A percentile compares a stretch with the other conserved stretches of the same genome.
These are phyloP conservation scores for Naumovozyma dairenensis DNA, from an alignment of 805 yeast genomes.

Conservation along the genomic window DNA sequence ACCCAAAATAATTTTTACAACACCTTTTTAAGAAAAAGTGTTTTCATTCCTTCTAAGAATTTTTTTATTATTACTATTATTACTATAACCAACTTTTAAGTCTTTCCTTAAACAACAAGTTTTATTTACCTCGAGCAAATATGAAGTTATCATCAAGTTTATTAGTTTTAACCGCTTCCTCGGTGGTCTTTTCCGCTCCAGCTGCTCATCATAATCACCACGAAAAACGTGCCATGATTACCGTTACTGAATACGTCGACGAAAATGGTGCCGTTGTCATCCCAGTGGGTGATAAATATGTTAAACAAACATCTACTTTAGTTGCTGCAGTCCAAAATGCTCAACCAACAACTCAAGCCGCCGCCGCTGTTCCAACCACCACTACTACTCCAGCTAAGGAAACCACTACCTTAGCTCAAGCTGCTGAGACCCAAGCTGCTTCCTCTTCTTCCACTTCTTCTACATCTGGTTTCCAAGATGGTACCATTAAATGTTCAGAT, in stretches of 20 bases:
- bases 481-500: constrained; percentile 50
- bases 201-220: constrained; percentile 19
- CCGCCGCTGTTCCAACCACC: constrained; percentile 4
- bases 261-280: constrained; percentile 21
- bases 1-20: not conserved
- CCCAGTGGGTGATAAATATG: constrained; percentile 10
- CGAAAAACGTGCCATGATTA: constrained; percentile 25
- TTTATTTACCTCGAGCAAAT: not conserved
- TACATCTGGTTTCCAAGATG: constrained; percentile 50
- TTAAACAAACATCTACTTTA: constrained; percentile 17
- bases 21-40: not conserved
- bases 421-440: constrained; percentile 21
- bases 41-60: not conserved
- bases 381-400: constrained; percentile 7
- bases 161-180: constrained; percentile 16
- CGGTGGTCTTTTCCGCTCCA: constrained; percentile 23
- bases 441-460: constrained; percentile 35
- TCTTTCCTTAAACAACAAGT: constrained; percentile 1
- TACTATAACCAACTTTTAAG: constrained; percentile 2
- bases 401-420: constrained; percentile 15
- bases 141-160: constrained; percentile 21
- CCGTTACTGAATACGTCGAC: constrained; percentile 28
- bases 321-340: constrained; percentile 8
- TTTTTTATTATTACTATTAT: no score
- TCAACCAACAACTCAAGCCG: constrained; percentile 3